Conservation (phyloP, 2,329 filamentous ascomycete genomes). For the Myriosclerotinia scirpicola region DNA sequence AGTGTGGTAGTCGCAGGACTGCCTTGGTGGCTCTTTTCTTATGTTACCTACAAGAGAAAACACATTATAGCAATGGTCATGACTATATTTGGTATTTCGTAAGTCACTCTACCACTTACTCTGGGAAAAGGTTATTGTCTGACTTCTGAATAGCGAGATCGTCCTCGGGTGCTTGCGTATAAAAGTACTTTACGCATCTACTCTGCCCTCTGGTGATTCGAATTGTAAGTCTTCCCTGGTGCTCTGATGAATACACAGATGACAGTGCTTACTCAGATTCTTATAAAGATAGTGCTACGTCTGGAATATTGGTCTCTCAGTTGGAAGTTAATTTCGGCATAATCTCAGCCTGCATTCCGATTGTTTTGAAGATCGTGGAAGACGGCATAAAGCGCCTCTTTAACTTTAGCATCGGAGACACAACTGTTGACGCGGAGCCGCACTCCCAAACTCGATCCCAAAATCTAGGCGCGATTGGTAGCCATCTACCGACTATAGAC, state of each 20-base stretch:
- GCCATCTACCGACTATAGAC: not conserved
- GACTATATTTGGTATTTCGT: conserved; percentile 23
- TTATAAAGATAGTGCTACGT: conserved; percentile 19
- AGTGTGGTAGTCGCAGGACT: conserved; percentile 21
- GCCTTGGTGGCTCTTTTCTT: conserved; percentile 25
- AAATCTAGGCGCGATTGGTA: not conserved
- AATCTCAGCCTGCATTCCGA: conserved; percentile 27
- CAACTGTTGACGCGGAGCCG: not conserved
- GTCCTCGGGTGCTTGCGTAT: conserved; percentile 14
- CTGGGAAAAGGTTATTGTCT: not conserved
- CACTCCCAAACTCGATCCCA: conserved; percentile 12
- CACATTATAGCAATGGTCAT: conserved; percentile 23
- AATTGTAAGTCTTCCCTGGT: conserved; percentile 2
- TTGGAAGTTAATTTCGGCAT: conserved; percentile 28
- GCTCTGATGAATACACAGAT: not conserved
- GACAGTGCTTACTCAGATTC: conserved; percentile 1
- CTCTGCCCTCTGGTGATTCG: not conserved
- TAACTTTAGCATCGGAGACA: not conserved
- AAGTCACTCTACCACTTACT: not conserved
- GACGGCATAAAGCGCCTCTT: conserved; percentile 21
- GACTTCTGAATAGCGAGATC: conserved; percentile 3
- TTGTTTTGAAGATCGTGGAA: conserved; percentile 24
- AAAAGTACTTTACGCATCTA: conserved; percentile 1
- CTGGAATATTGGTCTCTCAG: conserved; percentile 26
- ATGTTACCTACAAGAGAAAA: conserved; percentile 26